Percentiles rank a stretch among this genome's conserved stretches.
Evolutionary conservation across 73 alveolate genomes (phyloP).

Genomic region (Tetrahymena thermophila): DNA sequence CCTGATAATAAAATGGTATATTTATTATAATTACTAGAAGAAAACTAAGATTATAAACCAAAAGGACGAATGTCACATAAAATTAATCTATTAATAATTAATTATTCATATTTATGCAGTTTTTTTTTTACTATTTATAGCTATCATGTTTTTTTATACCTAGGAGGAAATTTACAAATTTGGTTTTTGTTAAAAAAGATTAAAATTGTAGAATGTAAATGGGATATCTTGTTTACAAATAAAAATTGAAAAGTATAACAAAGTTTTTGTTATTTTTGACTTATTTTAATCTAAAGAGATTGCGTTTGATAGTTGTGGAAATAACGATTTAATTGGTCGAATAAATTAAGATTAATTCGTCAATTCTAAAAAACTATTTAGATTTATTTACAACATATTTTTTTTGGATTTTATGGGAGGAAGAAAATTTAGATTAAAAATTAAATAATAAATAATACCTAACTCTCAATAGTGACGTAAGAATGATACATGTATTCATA

Average conservation of each 20-base stretch:
- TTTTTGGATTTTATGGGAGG: not conserved
- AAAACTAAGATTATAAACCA: not conserved
- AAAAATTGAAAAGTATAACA: not conserved
- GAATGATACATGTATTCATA: not conserved
- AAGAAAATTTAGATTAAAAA: not conserved
- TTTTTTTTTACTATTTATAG: not conserved
- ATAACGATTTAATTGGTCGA: not conserved
- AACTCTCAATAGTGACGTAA: not conserved
- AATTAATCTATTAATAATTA: not conserved
- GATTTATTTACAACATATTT: not conserved
- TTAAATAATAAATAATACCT: not conserved
- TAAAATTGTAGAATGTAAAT: not conserved
- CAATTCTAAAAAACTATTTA: not conserved
- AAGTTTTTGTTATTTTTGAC: not conserved
- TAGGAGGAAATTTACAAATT: not conserved
- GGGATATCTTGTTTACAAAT: not conserved
- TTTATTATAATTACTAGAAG: not conserved
- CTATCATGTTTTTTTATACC: not conserved
- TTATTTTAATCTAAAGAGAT: not conserved
- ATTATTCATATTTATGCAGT: too few relatives aligned
- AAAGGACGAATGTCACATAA: not conserved
- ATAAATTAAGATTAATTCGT: not conserved
- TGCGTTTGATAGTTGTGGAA: not conserved
- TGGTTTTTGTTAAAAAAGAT: not conserved
- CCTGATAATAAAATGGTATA: not conserved